Base-by-base conservation (phyloP, 1,284 basidiomycete species). In the Tetrapyrgos nigripes region DNA sequence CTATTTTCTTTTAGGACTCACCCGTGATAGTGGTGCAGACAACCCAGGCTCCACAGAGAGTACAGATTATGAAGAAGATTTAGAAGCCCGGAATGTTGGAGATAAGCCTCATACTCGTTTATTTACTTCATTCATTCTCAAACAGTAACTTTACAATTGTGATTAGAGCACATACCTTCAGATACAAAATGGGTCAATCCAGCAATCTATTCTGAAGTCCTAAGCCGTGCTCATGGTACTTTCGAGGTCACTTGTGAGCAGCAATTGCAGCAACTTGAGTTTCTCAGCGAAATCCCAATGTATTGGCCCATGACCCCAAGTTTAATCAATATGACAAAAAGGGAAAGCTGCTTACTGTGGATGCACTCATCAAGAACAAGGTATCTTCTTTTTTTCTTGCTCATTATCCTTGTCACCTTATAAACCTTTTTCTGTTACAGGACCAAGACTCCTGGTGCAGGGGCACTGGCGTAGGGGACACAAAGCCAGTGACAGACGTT, bases 291-390 rank as follows among this genome's bases (percentile, higher is more conserved):
- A 4, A n/a, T 50, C 33, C 49, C 49, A 19, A 17, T 14, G 13
- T 50, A 50, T 35, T 64, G 60, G 59, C 61, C 59, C 26, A 59
- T 31, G 49, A 50, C 33, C 27, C 11, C 4, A 50, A 33, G 49
- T 31, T 19, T 50, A n/a, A 29, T 8, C 31, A 33, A 14, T 33
- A 33, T 14, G 31, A 33, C 31, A 33, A 33, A 33, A 33, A 33
- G 8, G 31, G 31, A 14, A 33, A 33, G 31, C 31, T 29, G 26
- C 4, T 13, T 4, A 17, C 5, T n/a, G 21, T 40, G 19, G 50
- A 51, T 37, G 31, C 24, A 19, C 21, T 51, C 14, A 51, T 51
- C n/a, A 37, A 26, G 19, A 28, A 51, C 29, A 51, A 31, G 33
- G 50, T 51, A n/a, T 33, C 8, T 33, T 51, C 27, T 37, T 19